Conservation (phyloP, 179 eudicot genomes). For the Patellifolia procumbens region DNA sequence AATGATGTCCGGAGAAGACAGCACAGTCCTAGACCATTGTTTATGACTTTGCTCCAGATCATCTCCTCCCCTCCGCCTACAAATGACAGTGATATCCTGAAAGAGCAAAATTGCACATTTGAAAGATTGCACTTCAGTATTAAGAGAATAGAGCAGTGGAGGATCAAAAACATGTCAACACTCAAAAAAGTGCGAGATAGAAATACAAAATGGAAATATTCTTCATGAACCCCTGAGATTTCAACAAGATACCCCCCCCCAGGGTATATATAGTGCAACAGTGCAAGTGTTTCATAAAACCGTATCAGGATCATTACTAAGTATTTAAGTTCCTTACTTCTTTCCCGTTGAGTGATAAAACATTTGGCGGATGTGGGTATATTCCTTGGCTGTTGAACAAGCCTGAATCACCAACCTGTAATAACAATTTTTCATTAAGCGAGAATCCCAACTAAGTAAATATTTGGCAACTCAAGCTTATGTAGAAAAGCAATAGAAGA, state of each 20-base stretch:
- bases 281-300: not conserved
- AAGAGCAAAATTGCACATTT: conserved; percentile 31
- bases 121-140: not conserved
- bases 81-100: conserved; percentile 90
- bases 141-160: not conserved
- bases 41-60: conserved; percentile 82
- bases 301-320: not conserved
- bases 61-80: conserved; percentile 93
- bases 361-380: conserved; percentile 76
- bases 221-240: not conserved
- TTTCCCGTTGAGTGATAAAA: conserved; percentile 66
- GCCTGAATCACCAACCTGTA: conserved; percentile 72
- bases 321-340: conserved; percentile 57
- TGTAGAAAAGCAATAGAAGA: conserved; percentile 13
- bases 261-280: not conserved
- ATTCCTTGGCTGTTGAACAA: conserved; percentile 87
- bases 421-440: conserved; percentile 2
- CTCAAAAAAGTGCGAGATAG: not conserved
- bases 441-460: conserved; percentile 2
- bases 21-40: conserved; percentile 70
- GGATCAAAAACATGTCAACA: not conserved
- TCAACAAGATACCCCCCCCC: not conserved
- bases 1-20: conserved; percentile 72
- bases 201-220: not conserved
- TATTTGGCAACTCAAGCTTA: conserved; percentile 2